Conservation (phyloP, 208 protist genomes). For the Wallacemonas collosoma region DNA sequence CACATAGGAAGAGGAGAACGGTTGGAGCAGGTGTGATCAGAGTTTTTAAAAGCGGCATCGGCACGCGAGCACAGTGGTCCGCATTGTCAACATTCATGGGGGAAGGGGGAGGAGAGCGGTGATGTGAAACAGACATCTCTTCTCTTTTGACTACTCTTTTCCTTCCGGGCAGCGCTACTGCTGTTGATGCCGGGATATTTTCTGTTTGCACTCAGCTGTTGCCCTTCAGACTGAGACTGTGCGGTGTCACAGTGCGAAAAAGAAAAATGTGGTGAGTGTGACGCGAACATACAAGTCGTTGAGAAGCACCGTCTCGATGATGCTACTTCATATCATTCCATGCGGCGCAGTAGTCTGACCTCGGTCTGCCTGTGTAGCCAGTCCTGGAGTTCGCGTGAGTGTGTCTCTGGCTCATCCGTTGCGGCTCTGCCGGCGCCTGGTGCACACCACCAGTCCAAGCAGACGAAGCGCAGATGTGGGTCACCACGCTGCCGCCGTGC, state of each 20-base stretch:
- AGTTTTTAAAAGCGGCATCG: not conserved
- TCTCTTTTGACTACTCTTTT: not conserved
- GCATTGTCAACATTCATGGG: not conserved
- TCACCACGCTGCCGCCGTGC: slow-evolving; percentile 48
- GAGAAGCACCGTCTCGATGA: not conserved
- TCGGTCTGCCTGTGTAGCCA: slow-evolving; percentile 35
- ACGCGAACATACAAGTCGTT: not conserved
- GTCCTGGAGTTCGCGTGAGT: slow-evolving; percentile 13
- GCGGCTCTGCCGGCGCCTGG: slow-evolving; percentile 2
- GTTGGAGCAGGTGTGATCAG: not conserved
- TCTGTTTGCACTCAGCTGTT: not conserved
- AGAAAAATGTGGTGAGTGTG: not conserved
- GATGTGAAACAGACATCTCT: not conserved
- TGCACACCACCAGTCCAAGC: slow-evolving; percentile 32
- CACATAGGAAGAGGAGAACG: not conserved
- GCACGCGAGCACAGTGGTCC: not conserved
- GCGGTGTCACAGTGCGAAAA: not conserved
- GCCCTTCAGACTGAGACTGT: not conserved
- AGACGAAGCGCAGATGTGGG: slow-evolving; percentile 17
- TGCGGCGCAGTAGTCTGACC: slow-evolving; percentile 26
- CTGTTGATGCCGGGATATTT: not conserved
- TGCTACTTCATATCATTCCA: not conserved
- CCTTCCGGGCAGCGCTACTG: not conserved
- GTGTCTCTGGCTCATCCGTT: slow-evolving; percentile 3
- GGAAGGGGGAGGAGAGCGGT: not conserved